Conservation (phyloP, 805 yeast genomes). For the Hermanozyma aechmeae region DNA sequence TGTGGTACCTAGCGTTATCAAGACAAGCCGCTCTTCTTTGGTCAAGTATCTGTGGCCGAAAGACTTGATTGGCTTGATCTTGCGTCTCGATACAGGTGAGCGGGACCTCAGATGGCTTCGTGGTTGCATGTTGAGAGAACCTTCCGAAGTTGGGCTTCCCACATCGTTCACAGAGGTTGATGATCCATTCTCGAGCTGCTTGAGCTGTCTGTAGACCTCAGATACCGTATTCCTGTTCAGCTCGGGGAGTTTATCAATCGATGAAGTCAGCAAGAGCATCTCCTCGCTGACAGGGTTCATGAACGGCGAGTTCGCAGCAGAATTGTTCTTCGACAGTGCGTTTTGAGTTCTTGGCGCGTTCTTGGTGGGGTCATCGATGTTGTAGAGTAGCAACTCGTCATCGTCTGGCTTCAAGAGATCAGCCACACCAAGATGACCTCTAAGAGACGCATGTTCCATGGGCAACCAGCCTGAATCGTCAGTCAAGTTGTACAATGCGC, state of each 20-base stretch:
- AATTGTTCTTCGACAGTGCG: slow-evolving; percentile 7
- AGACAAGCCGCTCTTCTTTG: slow-evolving; percentile 55
- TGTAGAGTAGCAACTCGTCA: slow-evolving; percentile 22
- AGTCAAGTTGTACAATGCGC: slow-evolving; percentile 44
- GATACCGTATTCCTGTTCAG: slow-evolving; percentile 18
- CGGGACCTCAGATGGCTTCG: slow-evolving; percentile 5
- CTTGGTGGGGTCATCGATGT: slow-evolving; percentile 25
- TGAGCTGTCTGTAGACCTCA: slow-evolving; percentile 32
- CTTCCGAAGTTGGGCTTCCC: slow-evolving; percentile 1
- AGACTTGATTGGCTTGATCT: slow-evolving; percentile 56
- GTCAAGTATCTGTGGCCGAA: slow-evolving; percentile 76
- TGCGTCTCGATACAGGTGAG: slow-evolving; percentile 12
- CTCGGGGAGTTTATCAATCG: slow-evolving; percentile 30
- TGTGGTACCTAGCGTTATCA: slow-evolving; percentile 80
- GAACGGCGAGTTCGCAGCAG: slow-evolving; percentile 8
- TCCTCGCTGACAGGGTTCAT: slow-evolving; percentile 9
- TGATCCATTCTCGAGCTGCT: slow-evolving; percentile 14
- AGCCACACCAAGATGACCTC: slow-evolving; percentile 76
- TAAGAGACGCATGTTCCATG: slow-evolving; percentile 88
- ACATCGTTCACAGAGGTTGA: slow-evolving; percentile 9
- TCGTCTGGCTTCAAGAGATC: slow-evolving; percentile 46
- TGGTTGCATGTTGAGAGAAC: slow-evolving; percentile 11
- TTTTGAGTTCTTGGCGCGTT: slow-evolving; percentile 17
- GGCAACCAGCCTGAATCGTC: slow-evolving; percentile 96
- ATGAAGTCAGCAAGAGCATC: slow-evolving; percentile 15